Evolutionary conservation across 805 yeast genomes (phyloP).

Genomic region (Maudiozyma serrabonitensis): DNA sequence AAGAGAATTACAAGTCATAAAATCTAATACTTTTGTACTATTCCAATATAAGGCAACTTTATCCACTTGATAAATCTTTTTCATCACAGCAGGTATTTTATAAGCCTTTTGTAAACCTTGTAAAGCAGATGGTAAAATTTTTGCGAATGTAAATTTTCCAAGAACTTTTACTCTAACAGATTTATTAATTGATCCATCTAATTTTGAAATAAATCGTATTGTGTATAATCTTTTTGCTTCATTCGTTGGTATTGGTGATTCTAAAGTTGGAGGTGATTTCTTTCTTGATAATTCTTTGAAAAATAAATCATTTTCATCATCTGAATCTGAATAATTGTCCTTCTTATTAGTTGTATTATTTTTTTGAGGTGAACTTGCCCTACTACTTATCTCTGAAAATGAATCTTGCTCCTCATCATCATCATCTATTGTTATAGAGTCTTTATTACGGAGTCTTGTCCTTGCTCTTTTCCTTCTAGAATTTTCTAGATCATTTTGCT

Average conservation of each 20-base stretch:
- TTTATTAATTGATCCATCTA: slow-evolving; percentile 22
- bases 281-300: slow-evolving; percentile 15
- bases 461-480: not conserved
- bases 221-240: slow-evolving; percentile 17
- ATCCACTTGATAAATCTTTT: slow-evolving; percentile 12
- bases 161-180: slow-evolving; percentile 22
- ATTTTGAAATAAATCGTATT: slow-evolving; percentile 19
- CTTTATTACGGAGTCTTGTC: not conserved
- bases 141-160: slow-evolving; percentile 20
- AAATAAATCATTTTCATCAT: slow-evolving; percentile 22
- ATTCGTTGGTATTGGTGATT: not conserved
- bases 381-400: not conserved
- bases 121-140: slow-evolving; percentile 22
- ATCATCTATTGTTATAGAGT: not conserved
- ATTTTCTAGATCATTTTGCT: not conserved
- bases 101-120: slow-evolving; percentile 16
- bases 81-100: slow-evolving; percentile 11
- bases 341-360: not conserved
- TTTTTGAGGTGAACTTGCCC: not conserved
- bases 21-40: slow-evolving; percentile 20
- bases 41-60: slow-evolving; percentile 22
- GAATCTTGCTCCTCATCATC: not conserved
- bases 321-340: not conserved
- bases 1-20: slow-evolving; percentile 27
- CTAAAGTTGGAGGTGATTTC: slow-evolving; percentile 1